These are phyloP conservation scores for Cymbopogon flexuosus DNA, from an alignment of 202 grass and related monocot genomes.

Conservation along the genomic window DNA sequence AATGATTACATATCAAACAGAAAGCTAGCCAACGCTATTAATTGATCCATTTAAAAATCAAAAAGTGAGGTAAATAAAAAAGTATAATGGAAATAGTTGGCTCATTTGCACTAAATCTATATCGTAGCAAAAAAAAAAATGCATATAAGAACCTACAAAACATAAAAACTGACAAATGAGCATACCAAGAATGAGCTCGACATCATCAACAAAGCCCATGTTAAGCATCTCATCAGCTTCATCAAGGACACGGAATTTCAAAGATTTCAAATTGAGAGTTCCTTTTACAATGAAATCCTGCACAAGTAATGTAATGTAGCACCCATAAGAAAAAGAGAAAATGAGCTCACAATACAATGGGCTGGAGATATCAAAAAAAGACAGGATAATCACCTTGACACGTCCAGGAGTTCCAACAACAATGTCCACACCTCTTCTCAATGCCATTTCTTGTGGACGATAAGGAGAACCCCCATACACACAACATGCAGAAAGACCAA, in stretches of 20 bases:
- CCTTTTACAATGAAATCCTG: slow-evolving; percentile 77
- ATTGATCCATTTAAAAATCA: neutral
- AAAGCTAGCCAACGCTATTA: neutral
- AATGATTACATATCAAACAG: neutral
- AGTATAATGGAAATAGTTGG: neutral
- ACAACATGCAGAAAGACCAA: slow-evolving; percentile 70
- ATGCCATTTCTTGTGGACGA: slow-evolving; percentile 58
- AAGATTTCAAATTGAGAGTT: slow-evolving; percentile 57
- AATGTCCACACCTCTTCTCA: slow-evolving; percentile 75
- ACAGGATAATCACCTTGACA: slow-evolving; percentile 54
- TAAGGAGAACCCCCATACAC: slow-evolving; percentile 83
- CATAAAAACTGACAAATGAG: neutral
- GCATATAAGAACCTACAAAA: neutral
- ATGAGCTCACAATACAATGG: neutral
- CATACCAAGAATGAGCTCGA: slow-evolving; percentile 91
- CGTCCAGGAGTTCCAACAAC: slow-evolving; percentile 93
- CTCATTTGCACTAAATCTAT: neutral
- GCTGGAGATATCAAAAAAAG: neutral
- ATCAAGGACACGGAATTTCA: slow-evolving; percentile 93
- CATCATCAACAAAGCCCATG: slow-evolving; percentile 95
- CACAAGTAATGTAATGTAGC: neutral
- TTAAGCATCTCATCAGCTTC: slow-evolving; percentile 99
- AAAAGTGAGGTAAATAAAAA: neutral
- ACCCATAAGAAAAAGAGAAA: neutral
- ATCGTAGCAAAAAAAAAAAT: neutral